Conservation (phyloP, 108 stramenopile genomes). For the Nitzschia palea region DNA sequence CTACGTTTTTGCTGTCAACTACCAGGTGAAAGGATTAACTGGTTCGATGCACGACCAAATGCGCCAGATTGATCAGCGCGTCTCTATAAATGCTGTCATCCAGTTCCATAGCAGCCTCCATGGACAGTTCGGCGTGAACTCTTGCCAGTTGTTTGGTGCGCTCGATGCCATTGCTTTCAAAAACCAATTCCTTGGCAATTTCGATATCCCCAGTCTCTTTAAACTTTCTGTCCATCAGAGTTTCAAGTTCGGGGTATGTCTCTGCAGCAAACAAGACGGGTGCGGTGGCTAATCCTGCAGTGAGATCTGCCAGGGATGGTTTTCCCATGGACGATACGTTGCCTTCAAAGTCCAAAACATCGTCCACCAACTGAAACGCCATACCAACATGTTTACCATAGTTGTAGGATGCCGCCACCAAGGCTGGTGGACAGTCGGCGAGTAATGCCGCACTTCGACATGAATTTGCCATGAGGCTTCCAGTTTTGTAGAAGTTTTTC, state of each 20-base stretch:
- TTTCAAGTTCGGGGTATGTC: constrained; percentile 63
- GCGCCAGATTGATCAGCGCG: constrained; percentile 76
- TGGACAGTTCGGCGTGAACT: constrained; percentile 93
- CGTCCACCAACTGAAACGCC: constrained; percentile 98
- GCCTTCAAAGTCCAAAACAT: constrained; percentile 97
- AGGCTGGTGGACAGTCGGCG: constrained; percentile 64
- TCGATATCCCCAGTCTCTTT: constrained; percentile 87
- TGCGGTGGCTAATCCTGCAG: constrained; percentile 94
- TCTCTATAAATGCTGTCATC: constrained; percentile 56
- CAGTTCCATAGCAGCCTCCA: constrained; percentile 69
- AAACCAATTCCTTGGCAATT: constrained; percentile 67
- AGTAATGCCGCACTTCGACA: constrained; percentile 93
- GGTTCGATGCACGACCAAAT: constrained; percentile 75
- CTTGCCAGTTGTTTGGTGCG: constrained; percentile 90
- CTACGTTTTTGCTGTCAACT: too few relatives aligned
- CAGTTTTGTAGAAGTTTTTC: constrained; percentile 99
- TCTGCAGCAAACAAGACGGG: constrained; percentile 95
- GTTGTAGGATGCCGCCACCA: constrained; percentile 72
- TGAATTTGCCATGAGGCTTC: constrained; percentile 95
- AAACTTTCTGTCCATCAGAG: constrained; percentile 91
- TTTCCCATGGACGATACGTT: constrained; percentile 84
- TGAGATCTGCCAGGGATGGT: constrained; percentile 91
- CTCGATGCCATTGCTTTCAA: constrained; percentile 65
- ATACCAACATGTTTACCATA: constrained; percentile 98
- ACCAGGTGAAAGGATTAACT: too few relatives aligned